Evolutionary conservation across 2,329 filamentous ascomycete species (phyloP).

Genomic region (Diaporthe australafricana): DNA sequence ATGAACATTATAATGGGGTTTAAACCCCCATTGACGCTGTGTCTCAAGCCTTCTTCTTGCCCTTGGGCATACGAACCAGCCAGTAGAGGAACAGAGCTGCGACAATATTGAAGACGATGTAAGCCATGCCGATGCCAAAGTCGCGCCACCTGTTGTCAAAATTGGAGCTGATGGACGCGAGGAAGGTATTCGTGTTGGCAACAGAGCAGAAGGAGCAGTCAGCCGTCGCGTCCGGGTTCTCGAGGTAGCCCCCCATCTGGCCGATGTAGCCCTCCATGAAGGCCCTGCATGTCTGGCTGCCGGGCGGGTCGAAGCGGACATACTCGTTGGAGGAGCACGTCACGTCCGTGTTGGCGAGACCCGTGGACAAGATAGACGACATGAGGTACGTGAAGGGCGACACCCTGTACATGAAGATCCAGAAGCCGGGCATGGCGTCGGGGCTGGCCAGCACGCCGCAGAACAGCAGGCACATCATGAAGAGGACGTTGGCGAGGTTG

Average conservation of each 20-base stretch:
- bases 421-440: constrained; percentile 75
- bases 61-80: constrained; percentile 48
- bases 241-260: constrained; percentile 63
- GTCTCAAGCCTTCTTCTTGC: constrained; percentile 21
- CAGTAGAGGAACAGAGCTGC: constrained; percentile 61
- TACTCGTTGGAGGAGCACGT: constrained; percentile 77
- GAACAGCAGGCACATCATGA: constrained; percentile 80
- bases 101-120: constrained; percentile 63
- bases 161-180: constrained; percentile 59
- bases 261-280: constrained; percentile 68
- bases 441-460: constrained; percentile 79
- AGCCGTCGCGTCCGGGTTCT: constrained; percentile 58
- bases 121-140: constrained; percentile 69
- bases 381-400: constrained; percentile 88
- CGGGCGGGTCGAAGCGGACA: constrained; percentile 72
- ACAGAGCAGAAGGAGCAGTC: constrained; percentile 69
- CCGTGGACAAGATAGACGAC: constrained; percentile 76
- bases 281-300: constrained; percentile 66
- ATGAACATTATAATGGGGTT: background rate
- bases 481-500: constrained; percentile 81
- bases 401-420: constrained; percentile 86
- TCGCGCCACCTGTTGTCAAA: constrained; percentile 74
- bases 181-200: constrained; percentile 62
- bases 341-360: constrained; percentile 74
- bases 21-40: background rate